Evolutionary conservation across 2,329 filamentous ascomycete genomes (phyloP), one percentile per base, ranked within the genome.

Genomic region (Ascocoryne sarcoides): DNA sequence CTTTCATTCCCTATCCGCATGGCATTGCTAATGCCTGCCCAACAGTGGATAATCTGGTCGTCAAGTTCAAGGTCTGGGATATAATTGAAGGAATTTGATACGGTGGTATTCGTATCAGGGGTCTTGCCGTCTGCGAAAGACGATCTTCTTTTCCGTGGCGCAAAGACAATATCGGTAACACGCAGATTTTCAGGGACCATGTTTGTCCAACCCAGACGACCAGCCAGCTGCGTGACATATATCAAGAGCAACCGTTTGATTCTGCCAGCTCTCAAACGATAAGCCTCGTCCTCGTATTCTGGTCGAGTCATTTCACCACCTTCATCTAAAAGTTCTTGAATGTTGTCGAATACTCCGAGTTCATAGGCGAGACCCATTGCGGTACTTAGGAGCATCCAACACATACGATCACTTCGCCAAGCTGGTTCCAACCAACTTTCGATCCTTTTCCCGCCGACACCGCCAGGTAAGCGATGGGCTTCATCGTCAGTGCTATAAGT

Each of bases 401-500:
- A 94, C 85, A 95, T 94, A 40, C 88, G 83, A 56, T 95, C 90
- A 49, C 83, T 87, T 53, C 90, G 75, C 87, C 90, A 95, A 7
- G 87, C 90, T 2, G 92, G 92, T 61, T 98, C 92, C 3, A 96
- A 76, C 87, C 92, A 96, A 60, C 87, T 90, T 58, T 95, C 88
- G 48, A 95, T 92, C 19, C 88, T 72, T 60, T 84, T 82, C 8
- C 86, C 87, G 32, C 87, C 85, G 15, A 87, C 74, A n/a, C 77
- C 76, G 44, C 62, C 60, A 5, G 64, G 64, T 38, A 66, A 61
- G 42, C 62, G 50, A 39, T 58, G 61, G 39, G 67, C 46, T 19
- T 60, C 67, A n/a, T 69, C 64, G 16, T 69, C 64, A n/a, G 64
- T 65, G 36, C 60, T 58, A 38, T 64, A 62, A 10, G 60, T 54